phyloP scores from a whole-genome alignment of 169 alveolate species.

The Cyclospora cayetanensis region DNA sequence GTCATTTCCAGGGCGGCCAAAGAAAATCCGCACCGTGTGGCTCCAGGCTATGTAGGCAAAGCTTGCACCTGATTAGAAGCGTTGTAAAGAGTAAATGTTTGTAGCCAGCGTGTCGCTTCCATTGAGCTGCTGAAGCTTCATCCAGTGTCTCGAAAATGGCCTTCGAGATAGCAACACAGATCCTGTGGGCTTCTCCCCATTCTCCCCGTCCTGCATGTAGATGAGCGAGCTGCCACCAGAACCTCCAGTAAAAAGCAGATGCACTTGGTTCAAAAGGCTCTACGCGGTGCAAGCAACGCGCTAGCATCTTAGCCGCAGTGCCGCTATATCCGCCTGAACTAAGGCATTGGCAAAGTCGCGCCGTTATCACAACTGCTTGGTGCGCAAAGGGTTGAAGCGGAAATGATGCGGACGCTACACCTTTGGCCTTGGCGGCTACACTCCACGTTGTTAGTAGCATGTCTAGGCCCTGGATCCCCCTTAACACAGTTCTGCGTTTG shows the following conservation, averaged over 20 bases:
- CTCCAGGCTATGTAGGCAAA: neutral
- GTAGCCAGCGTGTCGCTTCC: neutral
- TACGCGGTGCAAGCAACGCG: constrained; percentile 9
- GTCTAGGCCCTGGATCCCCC: neutral
- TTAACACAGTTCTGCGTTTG: neutral
- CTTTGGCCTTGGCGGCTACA: neutral
- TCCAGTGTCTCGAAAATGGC: constrained; percentile 5
- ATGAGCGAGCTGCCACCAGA: constrained; percentile 46
- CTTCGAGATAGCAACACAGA: constrained; percentile 8
- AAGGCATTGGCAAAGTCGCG: neutral
- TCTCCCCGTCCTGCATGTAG: neutral
- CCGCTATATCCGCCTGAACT: constrained; percentile 4
- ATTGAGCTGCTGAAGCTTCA: neutral
- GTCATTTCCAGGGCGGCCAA: neutral
- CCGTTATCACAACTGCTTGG: neutral
- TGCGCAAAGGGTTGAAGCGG: neutral
- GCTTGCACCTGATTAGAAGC: constrained; percentile 28
- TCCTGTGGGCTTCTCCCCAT: constrained; percentile 1
- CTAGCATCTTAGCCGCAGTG: constrained; percentile 9
- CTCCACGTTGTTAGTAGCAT: neutral
- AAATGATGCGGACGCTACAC: neutral
- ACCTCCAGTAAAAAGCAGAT: constrained; percentile 4
- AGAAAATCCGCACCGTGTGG: constrained; percentile 1
- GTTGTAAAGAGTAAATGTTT: constrained; percentile 17
- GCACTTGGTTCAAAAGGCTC: neutral